phyloP scores from a whole-genome alignment of 805 yeast species.

The Lipomyces sp. region DNA sequence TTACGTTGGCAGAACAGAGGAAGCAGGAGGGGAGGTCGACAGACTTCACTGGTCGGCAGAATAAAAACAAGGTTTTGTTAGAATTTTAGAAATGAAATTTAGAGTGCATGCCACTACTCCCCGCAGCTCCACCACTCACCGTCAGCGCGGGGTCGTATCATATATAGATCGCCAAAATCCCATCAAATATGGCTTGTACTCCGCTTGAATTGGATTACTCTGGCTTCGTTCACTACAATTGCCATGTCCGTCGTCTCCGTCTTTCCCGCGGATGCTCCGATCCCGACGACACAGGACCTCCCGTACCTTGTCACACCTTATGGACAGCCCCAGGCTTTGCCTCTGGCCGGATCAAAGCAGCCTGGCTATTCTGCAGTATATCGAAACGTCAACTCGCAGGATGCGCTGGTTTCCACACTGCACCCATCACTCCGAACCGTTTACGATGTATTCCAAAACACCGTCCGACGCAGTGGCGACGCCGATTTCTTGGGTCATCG shows the following conservation, averaged over 20 bases:
- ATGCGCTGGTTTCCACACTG: slow-evolving; percentile 32
- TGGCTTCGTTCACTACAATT: no score
- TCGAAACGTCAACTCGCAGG: slow-evolving; percentile 44
- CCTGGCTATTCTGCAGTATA: slow-evolving; percentile 54
- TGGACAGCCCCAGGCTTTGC: slow-evolving; percentile 38
- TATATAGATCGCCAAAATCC: no score
- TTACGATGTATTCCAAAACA: slow-evolving; percentile 21
- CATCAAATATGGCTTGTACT: no score
- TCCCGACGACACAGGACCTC: slow-evolving; percentile 14
- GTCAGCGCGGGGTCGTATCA: no score
- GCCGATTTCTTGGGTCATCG: slow-evolving; percentile 43
- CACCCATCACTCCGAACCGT: slow-evolving; percentile 25
- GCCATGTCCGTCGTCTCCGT: slow-evolving; percentile 19
- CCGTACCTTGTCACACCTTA: neutral
- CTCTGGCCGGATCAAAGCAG: slow-evolving; percentile 43
- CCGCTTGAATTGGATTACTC: no score
- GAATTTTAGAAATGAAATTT: no score
- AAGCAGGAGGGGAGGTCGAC: no score
- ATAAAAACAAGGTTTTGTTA: no score
- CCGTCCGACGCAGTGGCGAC: slow-evolving; percentile 18
- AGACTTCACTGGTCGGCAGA: no score
- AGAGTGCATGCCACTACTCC: no score
- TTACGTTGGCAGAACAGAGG: no score
- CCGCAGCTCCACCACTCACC: no score
- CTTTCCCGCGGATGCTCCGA: slow-evolving; percentile 15